Evolutionary conservation across 1,139 yeast species (phyloP).

Genomic region (Geotrichum siamense): DNA sequence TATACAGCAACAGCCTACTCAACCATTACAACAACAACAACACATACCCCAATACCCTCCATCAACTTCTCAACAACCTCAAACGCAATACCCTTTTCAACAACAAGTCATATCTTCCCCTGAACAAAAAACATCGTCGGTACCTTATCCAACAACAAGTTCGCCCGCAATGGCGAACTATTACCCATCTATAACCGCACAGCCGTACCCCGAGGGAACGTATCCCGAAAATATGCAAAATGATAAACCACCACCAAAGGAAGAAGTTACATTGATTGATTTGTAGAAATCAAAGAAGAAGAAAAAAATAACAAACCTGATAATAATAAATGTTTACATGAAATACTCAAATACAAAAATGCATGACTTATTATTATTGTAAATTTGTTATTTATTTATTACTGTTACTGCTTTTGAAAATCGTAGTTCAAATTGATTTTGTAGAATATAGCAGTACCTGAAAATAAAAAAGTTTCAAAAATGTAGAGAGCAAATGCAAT

Average conservation of each 20-base stretch:
- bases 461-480: too few species aligned
- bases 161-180: background rate
- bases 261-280: conserved; percentile 29
- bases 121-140: background rate
- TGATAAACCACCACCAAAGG: conserved; percentile 17
- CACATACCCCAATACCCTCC: conserved; percentile 3
- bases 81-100: background rate
- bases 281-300: conserved; percentile 25
- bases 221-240: conserved; percentile 4
- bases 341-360: too few species aligned
- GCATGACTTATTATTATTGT: too few species aligned
- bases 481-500: too few species aligned
- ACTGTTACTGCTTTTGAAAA: too few species aligned
- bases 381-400: too few species aligned
- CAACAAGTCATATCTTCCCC: background rate
- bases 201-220: conserved; percentile 6
- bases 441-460: too few species aligned
- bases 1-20: background rate
- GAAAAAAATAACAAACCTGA: too few species aligned
- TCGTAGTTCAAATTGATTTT: too few species aligned
- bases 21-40: background rate
- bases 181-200: conserved; percentile 8
- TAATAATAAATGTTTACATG: too few species aligned
- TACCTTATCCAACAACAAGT: background rate
- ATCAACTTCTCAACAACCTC: conserved; percentile 13